These are phyloP conservation scores for Chytriomyces hyalinus DNA, from an alignment of 192 early-diverging fungal species.

Conservation along the genomic window DNA sequence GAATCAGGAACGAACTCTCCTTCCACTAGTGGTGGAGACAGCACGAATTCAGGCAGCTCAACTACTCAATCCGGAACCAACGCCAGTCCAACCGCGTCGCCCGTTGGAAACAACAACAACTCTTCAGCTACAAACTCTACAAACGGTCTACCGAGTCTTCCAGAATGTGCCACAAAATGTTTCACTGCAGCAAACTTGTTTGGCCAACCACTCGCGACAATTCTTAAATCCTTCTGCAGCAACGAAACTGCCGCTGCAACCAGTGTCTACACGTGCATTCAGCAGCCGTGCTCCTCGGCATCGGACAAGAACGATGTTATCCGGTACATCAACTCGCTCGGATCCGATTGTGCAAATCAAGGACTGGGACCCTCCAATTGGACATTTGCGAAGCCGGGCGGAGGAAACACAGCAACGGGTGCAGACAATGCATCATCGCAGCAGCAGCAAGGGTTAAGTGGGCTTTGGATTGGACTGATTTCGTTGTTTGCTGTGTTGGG, in stretches of 20 bases:
- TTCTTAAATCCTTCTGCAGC: not conserved
- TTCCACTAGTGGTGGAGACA: not conserved
- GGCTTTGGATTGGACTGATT: slow-evolving; percentile 2
- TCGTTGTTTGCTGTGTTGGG: not conserved
- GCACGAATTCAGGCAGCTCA: not conserved
- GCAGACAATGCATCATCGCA: not conserved
- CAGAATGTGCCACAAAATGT: not conserved
- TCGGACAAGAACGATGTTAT: not conserved
- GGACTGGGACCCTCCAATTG: not conserved
- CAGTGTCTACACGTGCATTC: not conserved
- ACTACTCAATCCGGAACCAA: not conserved
- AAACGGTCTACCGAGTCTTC: not conserved
- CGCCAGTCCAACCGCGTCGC: no score
- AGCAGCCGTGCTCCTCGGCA: not conserved
- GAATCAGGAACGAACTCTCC: not conserved
- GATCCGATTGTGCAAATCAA: not conserved
- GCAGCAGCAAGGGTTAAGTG: not conserved
- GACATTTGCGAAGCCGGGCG: not conserved
- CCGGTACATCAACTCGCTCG: not conserved
- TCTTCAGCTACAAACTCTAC: not conserved
- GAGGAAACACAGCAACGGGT: not conserved
- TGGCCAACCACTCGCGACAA: not conserved
- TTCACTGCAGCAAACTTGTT: not conserved
- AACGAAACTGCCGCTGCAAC: not conserved
- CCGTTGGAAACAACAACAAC: not conserved